phyloP scores from a whole-genome alignment of 495 filamentous ascomycete genomes.

The Podospora sp. region DNA sequence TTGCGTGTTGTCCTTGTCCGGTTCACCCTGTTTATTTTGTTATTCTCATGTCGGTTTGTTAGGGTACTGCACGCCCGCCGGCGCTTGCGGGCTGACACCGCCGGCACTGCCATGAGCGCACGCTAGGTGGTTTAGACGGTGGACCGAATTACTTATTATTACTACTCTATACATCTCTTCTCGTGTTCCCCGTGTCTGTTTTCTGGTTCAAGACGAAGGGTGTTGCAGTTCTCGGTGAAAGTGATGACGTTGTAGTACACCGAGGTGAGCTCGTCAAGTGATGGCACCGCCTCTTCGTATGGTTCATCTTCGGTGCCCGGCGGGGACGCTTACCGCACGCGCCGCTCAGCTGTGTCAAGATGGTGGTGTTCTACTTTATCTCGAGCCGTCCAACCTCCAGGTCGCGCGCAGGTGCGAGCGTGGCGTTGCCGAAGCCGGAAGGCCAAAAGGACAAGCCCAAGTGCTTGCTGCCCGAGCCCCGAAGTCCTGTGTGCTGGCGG shows the following conservation, averaged over 20 bases:
- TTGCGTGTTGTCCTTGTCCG: conserved; percentile 16
- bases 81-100: neutral
- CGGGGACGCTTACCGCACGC: neutral
- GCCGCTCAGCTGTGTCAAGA: neutral
- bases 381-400: neutral
- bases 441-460: neutral
- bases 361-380: neutral
- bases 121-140: neutral
- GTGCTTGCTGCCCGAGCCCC: too few relatives aligned
- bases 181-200: neutral
- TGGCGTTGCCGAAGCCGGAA: neutral
- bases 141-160: conserved; percentile 4
- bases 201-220: too few relatives aligned
- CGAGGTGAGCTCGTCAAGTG: neutral
- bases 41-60: neutral
- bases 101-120: neutral
- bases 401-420: neutral
- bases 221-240: too few relatives aligned
- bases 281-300: neutral
- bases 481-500: too few relatives aligned
- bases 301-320: neutral
- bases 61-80: neutral
- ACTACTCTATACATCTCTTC: conserved; percentile 1
- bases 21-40: conserved; percentile 5
- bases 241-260: too few relatives aligned